Evolutionary conservation across 2,329 filamentous ascomycete genomes (phyloP).

Genomic region (Stachybotrys echinatus): DNA sequence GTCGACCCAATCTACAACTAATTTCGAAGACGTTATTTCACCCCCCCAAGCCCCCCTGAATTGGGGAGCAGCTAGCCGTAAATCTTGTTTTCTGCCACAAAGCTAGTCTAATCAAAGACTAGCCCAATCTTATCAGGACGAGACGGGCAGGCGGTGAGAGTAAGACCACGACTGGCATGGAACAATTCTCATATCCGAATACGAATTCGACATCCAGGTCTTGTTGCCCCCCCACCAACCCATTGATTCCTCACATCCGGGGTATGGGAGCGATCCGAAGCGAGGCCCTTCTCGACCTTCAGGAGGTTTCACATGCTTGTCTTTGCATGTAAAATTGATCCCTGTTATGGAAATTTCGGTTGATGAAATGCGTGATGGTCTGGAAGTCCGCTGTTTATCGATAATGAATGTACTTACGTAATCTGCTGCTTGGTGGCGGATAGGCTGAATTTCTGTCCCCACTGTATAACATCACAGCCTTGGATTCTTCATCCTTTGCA

Average conservation of each 20-base stretch:
- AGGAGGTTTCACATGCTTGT: background rate
- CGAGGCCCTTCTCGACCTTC: no score
- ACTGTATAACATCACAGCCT: background rate
- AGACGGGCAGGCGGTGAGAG: background rate
- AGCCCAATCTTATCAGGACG: background rate
- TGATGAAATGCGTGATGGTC: no score
- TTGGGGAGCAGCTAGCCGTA: background rate
- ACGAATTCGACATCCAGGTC: background rate
- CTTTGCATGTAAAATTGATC: background rate
- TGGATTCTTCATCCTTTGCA: background rate
- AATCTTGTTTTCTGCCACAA: background rate
- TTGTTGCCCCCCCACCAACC: background rate
- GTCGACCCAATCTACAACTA: conserved; percentile 16
- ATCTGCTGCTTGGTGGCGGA: background rate
- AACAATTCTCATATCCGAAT: background rate
- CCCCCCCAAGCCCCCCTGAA: background rate
- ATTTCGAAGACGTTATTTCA: conserved; percentile 12
- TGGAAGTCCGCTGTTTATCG: no score
- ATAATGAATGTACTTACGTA: background rate
- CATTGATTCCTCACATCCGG: background rate
- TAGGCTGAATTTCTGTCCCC: background rate
- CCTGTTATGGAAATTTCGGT: no score
- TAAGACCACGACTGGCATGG: background rate
- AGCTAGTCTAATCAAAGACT: background rate
- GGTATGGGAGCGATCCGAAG: background rate